Evolutionary conservation across 768 basidiomycete species (phyloP).

Genomic region (Paxillus involutus): DNA sequence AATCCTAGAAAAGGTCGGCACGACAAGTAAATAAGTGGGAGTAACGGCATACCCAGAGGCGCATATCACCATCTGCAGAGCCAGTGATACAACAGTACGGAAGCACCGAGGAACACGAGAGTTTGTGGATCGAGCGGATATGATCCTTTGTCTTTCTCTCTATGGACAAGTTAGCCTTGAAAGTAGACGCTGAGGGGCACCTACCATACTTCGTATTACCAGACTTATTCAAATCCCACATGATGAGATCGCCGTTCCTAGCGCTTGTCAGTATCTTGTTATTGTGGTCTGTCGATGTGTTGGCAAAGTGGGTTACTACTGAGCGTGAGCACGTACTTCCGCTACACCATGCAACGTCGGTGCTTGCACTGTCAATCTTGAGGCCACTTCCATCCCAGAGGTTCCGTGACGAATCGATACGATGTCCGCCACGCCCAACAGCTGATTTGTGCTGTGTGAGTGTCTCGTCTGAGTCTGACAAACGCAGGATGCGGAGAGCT

Average conservation of each 20-base stretch:
- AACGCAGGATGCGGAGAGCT: conserved; percentile 62
- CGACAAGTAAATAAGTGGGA: not conserved
- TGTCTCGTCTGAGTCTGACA: conserved; percentile 48
- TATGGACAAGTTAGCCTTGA: conserved; percentile 28
- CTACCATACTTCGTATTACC: conserved; percentile 71
- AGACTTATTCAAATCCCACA: conserved; percentile 77
- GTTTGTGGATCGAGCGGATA: conserved; percentile 66
- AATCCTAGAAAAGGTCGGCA: conserved; percentile 46
- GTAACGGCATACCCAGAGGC: conserved; percentile 64
- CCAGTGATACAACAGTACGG: conserved; percentile 77
- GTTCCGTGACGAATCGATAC: conserved; percentile 73
- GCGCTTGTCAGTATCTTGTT: conserved; percentile 81
- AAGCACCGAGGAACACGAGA: conserved; percentile 67
- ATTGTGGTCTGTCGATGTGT: conserved; percentile 50
- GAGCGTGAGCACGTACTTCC: conserved; percentile 48
- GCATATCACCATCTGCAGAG: conserved; percentile 77
- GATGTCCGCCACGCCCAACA: conserved; percentile 59
- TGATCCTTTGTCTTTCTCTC: conserved; percentile 71
- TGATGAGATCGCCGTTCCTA: conserved; percentile 76
- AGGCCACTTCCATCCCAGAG: conserved; percentile 77
- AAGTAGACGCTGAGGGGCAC: conserved; percentile 18
- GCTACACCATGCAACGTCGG: conserved; percentile 79
- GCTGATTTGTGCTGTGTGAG: conserved; percentile 49
- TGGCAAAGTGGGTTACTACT: not conserved
- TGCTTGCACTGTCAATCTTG: conserved; percentile 76